phyloP scores from a whole-genome alignment of 164 flowering plant genomes.

The Piper betle region DNA sequence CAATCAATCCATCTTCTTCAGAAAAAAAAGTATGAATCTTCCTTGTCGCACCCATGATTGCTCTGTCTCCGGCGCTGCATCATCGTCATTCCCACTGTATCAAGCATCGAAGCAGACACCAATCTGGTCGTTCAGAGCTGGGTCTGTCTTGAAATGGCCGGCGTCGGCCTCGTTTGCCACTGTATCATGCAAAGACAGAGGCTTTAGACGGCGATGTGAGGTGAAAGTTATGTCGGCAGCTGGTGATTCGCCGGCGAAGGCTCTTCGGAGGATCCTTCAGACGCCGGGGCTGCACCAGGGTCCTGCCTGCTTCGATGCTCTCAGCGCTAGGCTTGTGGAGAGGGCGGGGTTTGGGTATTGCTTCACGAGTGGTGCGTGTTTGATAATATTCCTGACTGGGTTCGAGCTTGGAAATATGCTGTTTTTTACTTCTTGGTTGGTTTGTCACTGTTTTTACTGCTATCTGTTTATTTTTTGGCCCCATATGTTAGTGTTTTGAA shows the following conservation, averaged over 20 bases:
- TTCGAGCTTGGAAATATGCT: neutral
- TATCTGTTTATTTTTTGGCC: neutral
- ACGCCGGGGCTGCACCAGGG: slow-evolving; percentile 79
- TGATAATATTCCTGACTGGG: slow-evolving; percentile 1
- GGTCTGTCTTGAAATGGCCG: slow-evolving; percentile 9
- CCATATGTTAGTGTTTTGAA: no score
- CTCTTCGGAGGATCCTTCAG: slow-evolving; percentile 50
- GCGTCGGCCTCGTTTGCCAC: slow-evolving; percentile 1
- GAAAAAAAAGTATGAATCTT: slow-evolving; percentile 6
- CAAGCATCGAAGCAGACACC: slow-evolving; percentile 1
- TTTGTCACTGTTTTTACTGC: neutral
- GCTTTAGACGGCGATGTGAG: slow-evolving; percentile 1
- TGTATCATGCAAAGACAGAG: neutral
- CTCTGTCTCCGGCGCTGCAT: slow-evolving; percentile 1
- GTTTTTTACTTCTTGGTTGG: neutral
- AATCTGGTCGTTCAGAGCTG: slow-evolving; percentile 9
- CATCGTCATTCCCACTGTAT: slow-evolving; percentile 1
- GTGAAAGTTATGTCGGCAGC: slow-evolving; percentile 9
- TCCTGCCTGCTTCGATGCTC: slow-evolving; percentile 91
- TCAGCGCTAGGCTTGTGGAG: slow-evolving; percentile 83
- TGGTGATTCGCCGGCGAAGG: slow-evolving; percentile 36
- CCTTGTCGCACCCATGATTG: slow-evolving; percentile 7
- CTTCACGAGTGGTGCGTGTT: slow-evolving; percentile 64
- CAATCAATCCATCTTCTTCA: no score
- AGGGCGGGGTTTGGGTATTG: slow-evolving; percentile 65